Base-by-base conservation (phyloP, 345 rosid genomes). In the Pseudoturritis turrita region DNA sequence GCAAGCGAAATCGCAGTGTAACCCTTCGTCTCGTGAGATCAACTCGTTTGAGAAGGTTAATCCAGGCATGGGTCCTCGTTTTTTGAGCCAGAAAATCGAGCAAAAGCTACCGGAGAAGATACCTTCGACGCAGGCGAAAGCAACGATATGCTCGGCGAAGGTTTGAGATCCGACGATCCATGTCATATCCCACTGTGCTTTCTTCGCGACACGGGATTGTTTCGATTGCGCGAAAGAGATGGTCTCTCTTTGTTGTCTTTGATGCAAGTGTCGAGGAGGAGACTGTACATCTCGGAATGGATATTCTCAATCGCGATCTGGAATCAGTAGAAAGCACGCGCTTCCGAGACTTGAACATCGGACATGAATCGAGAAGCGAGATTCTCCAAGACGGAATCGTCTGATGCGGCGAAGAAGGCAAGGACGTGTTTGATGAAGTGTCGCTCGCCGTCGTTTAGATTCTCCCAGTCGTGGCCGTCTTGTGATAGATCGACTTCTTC, bases 311-410 rank as follows among this genome's bases (percentile, higher is more conserved):
- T 94, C 2, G 98, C 96, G 72, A 91, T 94, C 77, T 94, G 97
- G 79, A 94, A 94, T 0, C 99, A 97, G 65, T 95, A 91, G 81
- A 95, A 95, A 15, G 99, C 99, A 10, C 99, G 92, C 31, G 97
- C 99, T 83, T 91, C 98, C 5, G 98, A 61, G 17, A 95, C 82
- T 59, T 95, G 98, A 2, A 95, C 90, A 62, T 95, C 99, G 51
- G 87, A 88, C 99, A 95, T 95, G 85, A 91, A 95, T 0, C 96
- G 81, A 0, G 81, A 91, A 6, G 93, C 96, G 26, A 91, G 96
- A 36, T 94, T 94, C 77, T 91, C 98, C 0, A 91, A 80, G 4
- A 91, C 93, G 74, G 91, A 91, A 6, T 97, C 97, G 26, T 94
- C 97, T 0, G 97, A 91, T 26, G 97, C 96, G 35, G 98, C 98